These are phyloP conservation scores for Termitomyces sp. DNA, from an alignment of 768 basidiomycete genomes.

Conservation along the genomic window DNA sequence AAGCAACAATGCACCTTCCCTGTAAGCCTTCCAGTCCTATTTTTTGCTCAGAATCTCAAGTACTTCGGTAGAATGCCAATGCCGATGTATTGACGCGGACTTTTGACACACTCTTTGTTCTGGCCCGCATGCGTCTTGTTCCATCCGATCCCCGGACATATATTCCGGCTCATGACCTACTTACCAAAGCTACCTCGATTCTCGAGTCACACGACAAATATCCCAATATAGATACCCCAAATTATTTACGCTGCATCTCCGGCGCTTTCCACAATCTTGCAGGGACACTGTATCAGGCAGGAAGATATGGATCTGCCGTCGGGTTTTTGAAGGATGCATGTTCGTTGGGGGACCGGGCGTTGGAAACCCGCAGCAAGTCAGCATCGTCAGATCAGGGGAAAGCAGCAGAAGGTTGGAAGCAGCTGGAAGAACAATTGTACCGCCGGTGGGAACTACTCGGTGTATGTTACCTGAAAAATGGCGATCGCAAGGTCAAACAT, in stretches of 20 bases:
- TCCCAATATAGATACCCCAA: slow-evolving; percentile 35
- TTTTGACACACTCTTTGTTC: slow-evolving; percentile 53
- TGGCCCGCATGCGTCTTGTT: slow-evolving; percentile 43
- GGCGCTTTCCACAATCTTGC: slow-evolving; percentile 70
- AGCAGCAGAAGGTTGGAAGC: slow-evolving; percentile 45
- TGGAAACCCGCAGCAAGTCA: slow-evolving; percentile 26
- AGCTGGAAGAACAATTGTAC: slow-evolving; percentile 62
- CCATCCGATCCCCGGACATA: slow-evolving; percentile 43
- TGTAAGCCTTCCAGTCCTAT: slow-evolving; percentile 19
- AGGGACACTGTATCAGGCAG: slow-evolving; percentile 65
- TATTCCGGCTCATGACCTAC: slow-evolving; percentile 39
- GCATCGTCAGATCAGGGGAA: slow-evolving; percentile 7
- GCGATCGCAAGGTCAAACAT: slow-evolving; percentile 63
- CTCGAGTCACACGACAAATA: slow-evolving; percentile 22
- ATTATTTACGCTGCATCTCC: slow-evolving; percentile 66
- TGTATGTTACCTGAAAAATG: slow-evolving; percentile 73
- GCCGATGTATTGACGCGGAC: slow-evolving; percentile 38
- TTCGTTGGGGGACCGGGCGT: slow-evolving; percentile 44
- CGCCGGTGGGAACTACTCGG: slow-evolving; percentile 81
- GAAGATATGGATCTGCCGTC: slow-evolving; percentile 57
- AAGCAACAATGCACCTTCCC: slow-evolving; percentile 22
- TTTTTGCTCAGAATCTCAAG: slow-evolving; percentile 12
- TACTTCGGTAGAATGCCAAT: slow-evolving; percentile 17
- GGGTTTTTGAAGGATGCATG: slow-evolving; percentile 67
- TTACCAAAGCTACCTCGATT: slow-evolving; percentile 39